A percentile compares a stretch with the other conserved stretches of the same genome.
These are phyloP conservation scores for Fusarium sp. DNA, from an alignment of 2,329 filamentous ascomycete genomes.

Conservation along the genomic window DNA sequence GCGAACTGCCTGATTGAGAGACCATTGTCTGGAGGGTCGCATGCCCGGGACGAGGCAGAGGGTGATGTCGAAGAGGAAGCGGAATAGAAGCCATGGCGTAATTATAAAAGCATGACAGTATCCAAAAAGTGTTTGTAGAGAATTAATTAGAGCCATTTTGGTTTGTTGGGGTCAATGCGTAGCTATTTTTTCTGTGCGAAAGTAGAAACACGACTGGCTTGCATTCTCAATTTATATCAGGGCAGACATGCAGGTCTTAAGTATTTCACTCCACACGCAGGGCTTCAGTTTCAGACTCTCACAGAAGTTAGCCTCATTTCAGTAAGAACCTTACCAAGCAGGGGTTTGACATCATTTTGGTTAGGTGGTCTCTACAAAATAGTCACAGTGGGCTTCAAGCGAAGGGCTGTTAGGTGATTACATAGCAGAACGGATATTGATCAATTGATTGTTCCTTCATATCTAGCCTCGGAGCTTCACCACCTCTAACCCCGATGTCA, in stretches of 20 bases:
- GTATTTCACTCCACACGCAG: neutral
- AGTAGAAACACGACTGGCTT: neutral
- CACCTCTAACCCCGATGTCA: neutral
- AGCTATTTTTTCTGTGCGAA: neutral
- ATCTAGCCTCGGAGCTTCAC: too few species aligned
- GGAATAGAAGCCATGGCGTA: slow-evolving; percentile 36
- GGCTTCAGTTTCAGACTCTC: neutral
- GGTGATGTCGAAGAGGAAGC: slow-evolving; percentile 27
- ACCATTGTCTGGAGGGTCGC: slow-evolving; percentile 25
- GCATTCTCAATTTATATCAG: neutral
- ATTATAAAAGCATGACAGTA: slow-evolving; percentile 7
- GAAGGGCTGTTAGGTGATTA: too few species aligned
- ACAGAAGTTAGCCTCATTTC: neutral
- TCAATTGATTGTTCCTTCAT: too few species aligned
- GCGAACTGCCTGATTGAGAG: slow-evolving; percentile 33
- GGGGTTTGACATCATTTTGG: too few species aligned
- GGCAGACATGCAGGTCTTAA: neutral
- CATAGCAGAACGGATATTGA: neutral
- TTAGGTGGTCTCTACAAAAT: too few species aligned
- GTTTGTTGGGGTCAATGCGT: neutral
- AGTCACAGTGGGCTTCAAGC: neutral
- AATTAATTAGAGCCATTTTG: neutral
- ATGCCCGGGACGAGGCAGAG: slow-evolving; percentile 29
- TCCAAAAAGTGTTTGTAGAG: neutral
- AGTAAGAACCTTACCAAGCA: too few species aligned